Evolutionary conservation across 2,329 filamentous ascomycete genomes (phyloP), one percentile per base, ranked within the genome.

Genomic region (Cephalotrichum gorgonifer): DNA sequence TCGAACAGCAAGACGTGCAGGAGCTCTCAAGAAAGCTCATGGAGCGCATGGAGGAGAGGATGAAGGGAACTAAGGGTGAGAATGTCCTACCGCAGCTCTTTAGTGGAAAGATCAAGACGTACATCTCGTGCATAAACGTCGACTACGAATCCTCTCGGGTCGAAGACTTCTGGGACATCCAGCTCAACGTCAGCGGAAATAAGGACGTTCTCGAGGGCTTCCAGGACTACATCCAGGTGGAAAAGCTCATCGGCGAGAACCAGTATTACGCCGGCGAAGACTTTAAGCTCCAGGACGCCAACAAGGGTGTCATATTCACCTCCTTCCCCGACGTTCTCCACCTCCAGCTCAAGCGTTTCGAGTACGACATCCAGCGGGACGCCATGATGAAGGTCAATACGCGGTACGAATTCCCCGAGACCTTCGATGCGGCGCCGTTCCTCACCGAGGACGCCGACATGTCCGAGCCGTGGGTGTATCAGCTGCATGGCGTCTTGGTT

Each of bases 311-410:
- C 56, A 96, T 98, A 53, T 98, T 98, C 63, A 88, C 89, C 62
- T 87, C 83, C 58, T 97, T 97, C 62, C 93, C 93, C 1, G 87
- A 94, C 48, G 89, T 98, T 3, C 72, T 98, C 22, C 91, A 98
- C 64, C 73, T 98, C 39, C 93, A 98, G 64, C 77, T 98, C 52
- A 97, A 97, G 70, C 85, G 93, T 47, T 98, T 98, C 65, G 89
- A 98, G 64, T 98, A 98, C 68, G 93, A 98, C 66, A 86, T 96
- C 59, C 85, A 95, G 57, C 82, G 88, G 57, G 91, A 97, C 62
- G 89, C 88, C 54, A 96, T 97, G 87, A 96, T 95, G 85, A 98
- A 98, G 70, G 89, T 98, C 63, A 94, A 95, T 59, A 88, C 94
- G 58, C 82, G 88, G 50, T 91, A 93, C 68, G 88, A 94, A 60